Evolutionary conservation across 1,284 basidiomycete genomes (phyloP).

Genomic region (Macrocystidia cucumis): DNA sequence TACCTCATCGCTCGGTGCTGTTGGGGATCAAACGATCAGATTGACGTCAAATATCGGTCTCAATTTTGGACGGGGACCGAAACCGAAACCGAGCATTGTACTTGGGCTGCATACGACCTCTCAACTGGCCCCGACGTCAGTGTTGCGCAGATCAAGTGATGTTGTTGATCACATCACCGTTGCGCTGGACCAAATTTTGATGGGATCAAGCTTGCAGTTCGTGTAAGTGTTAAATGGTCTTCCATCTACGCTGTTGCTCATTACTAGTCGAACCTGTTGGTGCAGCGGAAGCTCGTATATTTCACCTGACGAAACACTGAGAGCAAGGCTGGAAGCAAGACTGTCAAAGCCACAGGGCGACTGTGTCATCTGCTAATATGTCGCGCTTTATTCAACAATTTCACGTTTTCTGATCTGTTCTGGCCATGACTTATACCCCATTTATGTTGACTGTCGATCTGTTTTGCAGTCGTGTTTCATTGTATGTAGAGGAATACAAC

Average conservation of each 20-base stretch:
- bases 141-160: constrained; percentile 9
- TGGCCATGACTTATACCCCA: no score
- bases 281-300: constrained; percentile 50
- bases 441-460: no score
- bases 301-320: constrained; percentile 41
- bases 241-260: not conserved
- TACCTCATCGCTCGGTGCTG: not conserved
- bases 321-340: constrained; percentile 45
- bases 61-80: constrained; percentile 11
- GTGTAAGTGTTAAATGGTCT: constrained; percentile 32
- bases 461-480: no score
- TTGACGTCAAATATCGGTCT: no score
- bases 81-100: constrained; percentile 29
- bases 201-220: constrained; percentile 44
- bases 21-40: not conserved
- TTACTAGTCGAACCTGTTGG: not conserved
- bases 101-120: constrained; percentile 31
- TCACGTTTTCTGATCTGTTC: no score
- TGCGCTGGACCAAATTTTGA: constrained; percentile 34
- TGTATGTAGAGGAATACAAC: no score
- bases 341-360: constrained; percentile 40
- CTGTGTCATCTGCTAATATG: constrained; percentile 52
- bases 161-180: constrained; percentile 24
- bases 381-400: no score
- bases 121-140: constrained; percentile 19